Conservation (phyloP, 2,329 filamentous ascomycete genomes). For the Neofusicoccum sp. region DNA sequence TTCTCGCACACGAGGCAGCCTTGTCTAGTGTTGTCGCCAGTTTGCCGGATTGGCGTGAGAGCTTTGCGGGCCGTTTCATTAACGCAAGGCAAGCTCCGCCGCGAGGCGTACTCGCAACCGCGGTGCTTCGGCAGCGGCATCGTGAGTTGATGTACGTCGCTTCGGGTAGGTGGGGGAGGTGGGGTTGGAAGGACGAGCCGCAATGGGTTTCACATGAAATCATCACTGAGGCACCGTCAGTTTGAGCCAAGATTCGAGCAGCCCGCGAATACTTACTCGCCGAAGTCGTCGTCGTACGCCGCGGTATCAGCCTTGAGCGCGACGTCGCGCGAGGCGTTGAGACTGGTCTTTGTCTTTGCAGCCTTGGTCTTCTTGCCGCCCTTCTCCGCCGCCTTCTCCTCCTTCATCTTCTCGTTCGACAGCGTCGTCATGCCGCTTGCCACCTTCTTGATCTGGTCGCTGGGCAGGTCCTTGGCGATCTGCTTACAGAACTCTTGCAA, state of each 20-base stretch:
- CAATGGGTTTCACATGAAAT: constrained; percentile 37
- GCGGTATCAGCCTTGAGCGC: constrained; percentile 64
- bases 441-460: constrained; percentile 95
- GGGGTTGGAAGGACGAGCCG: constrained; percentile 8
- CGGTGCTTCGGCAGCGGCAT: constrained; percentile 7
- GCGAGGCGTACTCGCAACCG: constrained; percentile 6
- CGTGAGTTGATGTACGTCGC: constrained; percentile 11
- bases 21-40: constrained; percentile 1
- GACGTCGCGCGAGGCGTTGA: constrained; percentile 65
- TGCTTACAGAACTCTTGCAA: constrained; percentile 88
- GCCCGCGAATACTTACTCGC: constrained; percentile 62
- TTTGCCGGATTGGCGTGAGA: constrained; percentile 13
- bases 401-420: constrained; percentile 97
- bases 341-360: constrained; percentile 86
- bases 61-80: constrained; percentile 11
- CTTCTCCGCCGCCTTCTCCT: constrained; percentile 93
- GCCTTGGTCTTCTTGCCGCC: constrained; percentile 96
- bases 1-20: constrained; percentile 11
- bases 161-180: constrained; percentile 14
- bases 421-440: constrained; percentile 83
- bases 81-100: constrained; percentile 12
- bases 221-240: constrained; percentile 33
- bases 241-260: constrained; percentile 2
- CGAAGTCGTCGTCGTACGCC: constrained; percentile 79
- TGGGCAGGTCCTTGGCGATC: constrained; percentile 80